Evolutionary conservation across 2,329 filamentous ascomycete genomes (phyloP).

Genomic region (Aspergillus cejpii): DNA sequence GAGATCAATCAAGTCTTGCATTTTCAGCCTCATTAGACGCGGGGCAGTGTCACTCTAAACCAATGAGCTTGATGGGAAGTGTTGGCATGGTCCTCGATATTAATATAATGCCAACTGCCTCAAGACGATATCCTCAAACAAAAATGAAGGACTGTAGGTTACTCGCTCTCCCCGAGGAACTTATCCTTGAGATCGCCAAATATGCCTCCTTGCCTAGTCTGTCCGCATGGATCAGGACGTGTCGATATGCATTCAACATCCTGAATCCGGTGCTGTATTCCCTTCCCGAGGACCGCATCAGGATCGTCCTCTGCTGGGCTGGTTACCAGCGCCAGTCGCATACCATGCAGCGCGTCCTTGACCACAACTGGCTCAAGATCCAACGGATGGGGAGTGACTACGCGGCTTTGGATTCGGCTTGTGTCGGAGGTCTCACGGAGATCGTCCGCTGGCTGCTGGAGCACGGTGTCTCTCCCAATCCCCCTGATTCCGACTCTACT

Average conservation of each 20-base stretch:
- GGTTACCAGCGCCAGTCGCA: neutral
- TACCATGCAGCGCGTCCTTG: neutral
- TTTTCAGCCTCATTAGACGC: too few relatives aligned
- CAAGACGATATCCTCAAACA: too few relatives aligned
- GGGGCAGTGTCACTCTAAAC: too few relatives aligned
- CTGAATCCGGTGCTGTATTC: neutral
- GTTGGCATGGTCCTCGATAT: too few relatives aligned
- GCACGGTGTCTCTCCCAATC: neutral
- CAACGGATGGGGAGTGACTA: neutral
- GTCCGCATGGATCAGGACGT: neutral
- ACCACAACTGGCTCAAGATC: neutral
- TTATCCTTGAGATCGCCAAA: neutral
- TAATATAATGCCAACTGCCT: too few relatives aligned
- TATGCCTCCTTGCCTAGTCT: neutral
- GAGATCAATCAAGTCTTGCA: too few relatives aligned
- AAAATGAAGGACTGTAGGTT: neutral
- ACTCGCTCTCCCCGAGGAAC: neutral
- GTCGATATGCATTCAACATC: neutral
- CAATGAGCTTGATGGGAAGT: too few relatives aligned
- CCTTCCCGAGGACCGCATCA: neutral
- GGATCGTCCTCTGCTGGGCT: neutral
- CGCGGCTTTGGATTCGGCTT: neutral
- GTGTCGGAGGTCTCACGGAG: neutral
- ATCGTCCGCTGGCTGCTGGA: neutral
- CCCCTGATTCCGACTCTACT: neutral